Percentiles rank a stretch among this genome's conserved stretches.
phyloP scores from a whole-genome alignment of 2,329 filamentous ascomycete species.

The Pseudohalonectria lignicola region DNA sequence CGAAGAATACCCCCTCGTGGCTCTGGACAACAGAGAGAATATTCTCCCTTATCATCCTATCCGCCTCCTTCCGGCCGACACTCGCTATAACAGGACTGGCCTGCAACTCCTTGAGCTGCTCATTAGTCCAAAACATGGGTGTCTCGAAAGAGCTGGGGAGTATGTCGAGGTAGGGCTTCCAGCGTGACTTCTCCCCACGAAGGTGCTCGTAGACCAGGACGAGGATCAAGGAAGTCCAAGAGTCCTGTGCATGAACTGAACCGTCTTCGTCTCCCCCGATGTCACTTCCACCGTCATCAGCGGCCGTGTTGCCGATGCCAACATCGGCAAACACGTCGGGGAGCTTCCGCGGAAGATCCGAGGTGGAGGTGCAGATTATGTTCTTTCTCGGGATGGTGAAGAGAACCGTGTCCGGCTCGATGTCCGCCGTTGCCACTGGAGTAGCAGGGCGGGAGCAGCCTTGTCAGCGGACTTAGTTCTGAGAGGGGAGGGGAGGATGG shows the following conservation, averaged over 20 bases:
- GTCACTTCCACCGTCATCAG: constrained; percentile 22
- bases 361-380: constrained; percentile 66
- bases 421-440: constrained; percentile 60
- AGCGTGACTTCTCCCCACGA: constrained; percentile 48
- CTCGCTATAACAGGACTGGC: constrained; percentile 66
- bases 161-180: constrained; percentile 70
- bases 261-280: constrained; percentile 21
- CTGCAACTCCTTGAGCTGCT: constrained; percentile 62
- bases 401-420: constrained; percentile 63
- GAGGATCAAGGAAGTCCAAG: constrained; percentile 55
- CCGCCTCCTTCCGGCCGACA: constrained; percentile 63
- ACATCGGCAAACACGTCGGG: constrained; percentile 36
- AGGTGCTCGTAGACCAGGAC: constrained; percentile 69
- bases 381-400: constrained; percentile 67
- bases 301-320: constrained; percentile 13
- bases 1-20: constrained; percentile 34
- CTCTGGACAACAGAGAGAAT: constrained; percentile 39
- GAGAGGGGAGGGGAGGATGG: neutral
- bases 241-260: constrained; percentile 24
- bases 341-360: constrained; percentile 48
- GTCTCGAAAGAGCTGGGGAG: constrained; percentile 67
- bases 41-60: constrained; percentile 51
- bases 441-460: neutral
- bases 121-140: constrained; percentile 76
- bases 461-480: neutral